These are phyloP conservation scores for Xylaria sp. DNA, from an alignment of 2,329 filamentous ascomycete genomes.

Conservation along the genomic window DNA sequence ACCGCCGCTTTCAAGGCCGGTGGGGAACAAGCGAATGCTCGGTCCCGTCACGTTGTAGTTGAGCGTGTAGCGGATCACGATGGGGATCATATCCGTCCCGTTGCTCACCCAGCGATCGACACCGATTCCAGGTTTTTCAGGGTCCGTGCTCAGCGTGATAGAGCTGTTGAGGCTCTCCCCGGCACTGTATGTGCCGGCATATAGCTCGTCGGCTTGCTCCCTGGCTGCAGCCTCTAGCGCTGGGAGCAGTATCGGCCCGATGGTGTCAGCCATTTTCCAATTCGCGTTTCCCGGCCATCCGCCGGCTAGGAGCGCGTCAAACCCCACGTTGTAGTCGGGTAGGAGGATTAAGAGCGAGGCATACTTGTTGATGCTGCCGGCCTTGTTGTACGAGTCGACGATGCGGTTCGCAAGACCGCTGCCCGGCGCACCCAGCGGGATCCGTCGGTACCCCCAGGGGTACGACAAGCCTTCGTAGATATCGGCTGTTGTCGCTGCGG, in stretches of 20 bases:
- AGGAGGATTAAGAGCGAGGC: constrained; percentile 36
- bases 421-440: constrained; percentile 31
- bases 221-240: constrained; percentile 37
- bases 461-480: constrained; percentile 46
- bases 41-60: constrained; percentile 36
- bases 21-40: constrained; percentile 38
- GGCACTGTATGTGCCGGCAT: constrained; percentile 33
- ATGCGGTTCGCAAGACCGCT: constrained; percentile 30
- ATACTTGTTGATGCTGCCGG: constrained; percentile 40
- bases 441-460: constrained; percentile 52
- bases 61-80: constrained; percentile 37
- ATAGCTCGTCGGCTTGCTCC: constrained; percentile 29
- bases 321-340: constrained; percentile 40
- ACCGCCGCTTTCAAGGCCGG: constrained; percentile 31
- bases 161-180: constrained; percentile 25
- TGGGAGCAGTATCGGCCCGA: constrained; percentile 34
- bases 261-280: constrained; percentile 38
- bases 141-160: constrained; percentile 34
- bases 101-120: constrained; percentile 38
- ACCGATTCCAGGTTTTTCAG: constrained; percentile 33
- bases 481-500: constrained; percentile 46
- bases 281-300: constrained; percentile 40
- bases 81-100: constrained; percentile 38
- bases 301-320: constrained; percentile 37
- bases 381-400: constrained; percentile 40